Base-by-base conservation (phyloP, 768 basidiomycete species). In the Pleurotus pulmonarius region DNA sequence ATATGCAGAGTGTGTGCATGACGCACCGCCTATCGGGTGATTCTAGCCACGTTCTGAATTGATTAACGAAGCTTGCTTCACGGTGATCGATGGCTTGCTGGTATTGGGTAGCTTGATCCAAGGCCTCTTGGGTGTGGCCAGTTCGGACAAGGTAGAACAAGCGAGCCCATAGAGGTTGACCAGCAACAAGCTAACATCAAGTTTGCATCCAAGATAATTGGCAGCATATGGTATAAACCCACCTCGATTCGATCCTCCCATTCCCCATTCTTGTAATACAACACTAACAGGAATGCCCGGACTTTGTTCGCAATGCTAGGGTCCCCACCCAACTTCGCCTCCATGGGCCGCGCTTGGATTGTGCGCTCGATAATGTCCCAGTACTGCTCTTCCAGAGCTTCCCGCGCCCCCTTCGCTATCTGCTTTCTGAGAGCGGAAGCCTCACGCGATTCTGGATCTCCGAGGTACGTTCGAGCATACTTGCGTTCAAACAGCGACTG, bases 231-330 rank as follows among this genome's bases (percentile, higher is more conserved):
- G 15, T 47, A n/a, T 13, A 20, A 7, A 67, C 81, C 15, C 26
- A 92, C 93, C 81, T 98, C 94, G 58, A 97, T 86, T 54, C 86
- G 79, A 56, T 90, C 90, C 49, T 90, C 86, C 91, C 95, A 96
- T 61, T 92, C 91, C 15, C 86, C 87, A 61, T 82, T 81, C 60
- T 82, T 78, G 65, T 94, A 91, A 70, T 88, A 91, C 61, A 83
- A 75, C 51, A 98, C 85, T 22, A 88, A 75, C 26, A 95, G 74
- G 67, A 92, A 98, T 0, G 94, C 94, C 8, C 94, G 78, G 43
- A 98, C 84, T 67, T 90, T 93, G 77, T 98, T 97, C 26, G 85
- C 77, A 11, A 94, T 77, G 57, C 90, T 92, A 0, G 96, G 96
- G 56, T 94, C 89, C 22, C 96, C 96, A 13, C 96, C 96, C 4